Percentiles rank a stretch among this genome's conserved stretches.
phyloP scores from a whole-genome alignment of 2,329 filamentous ascomycete genomes.

The Cytospora schulzeri region DNA sequence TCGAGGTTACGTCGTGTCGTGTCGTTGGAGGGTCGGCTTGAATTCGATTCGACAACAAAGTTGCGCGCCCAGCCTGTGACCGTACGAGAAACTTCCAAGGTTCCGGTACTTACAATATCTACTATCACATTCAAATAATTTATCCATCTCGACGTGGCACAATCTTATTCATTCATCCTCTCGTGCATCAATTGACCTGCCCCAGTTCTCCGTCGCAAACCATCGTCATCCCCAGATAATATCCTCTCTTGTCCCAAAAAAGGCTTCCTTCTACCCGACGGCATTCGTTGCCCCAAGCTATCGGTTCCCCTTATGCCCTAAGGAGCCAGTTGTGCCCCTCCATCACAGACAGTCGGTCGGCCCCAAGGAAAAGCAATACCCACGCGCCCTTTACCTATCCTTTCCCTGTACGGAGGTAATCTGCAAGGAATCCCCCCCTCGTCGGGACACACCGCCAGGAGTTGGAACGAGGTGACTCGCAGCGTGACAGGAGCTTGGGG shows the following conservation, averaged over 20 bases:
- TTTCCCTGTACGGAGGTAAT: conserved; percentile 11
- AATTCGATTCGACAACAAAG: neutral
- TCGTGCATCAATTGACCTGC: conserved; percentile 10
- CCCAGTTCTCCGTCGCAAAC: neutral
- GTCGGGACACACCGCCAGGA: conserved; percentile 11
- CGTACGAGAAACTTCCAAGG: neutral
- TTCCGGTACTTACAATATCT: too few relatives aligned
- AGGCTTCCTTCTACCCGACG: neutral
- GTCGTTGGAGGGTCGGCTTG: neutral
- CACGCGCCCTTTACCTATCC: conserved; percentile 2
- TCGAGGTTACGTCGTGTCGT: neutral
- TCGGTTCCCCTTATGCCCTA: neutral
- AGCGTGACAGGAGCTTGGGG: conserved; percentile 1
- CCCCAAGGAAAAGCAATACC: conserved; percentile 16
- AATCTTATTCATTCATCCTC: conserved; percentile 18
- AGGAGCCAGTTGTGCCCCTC: neutral
- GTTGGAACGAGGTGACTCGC: conserved; percentile 1
- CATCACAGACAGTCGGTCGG: conserved; percentile 12
- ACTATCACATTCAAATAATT: conserved; percentile 1
- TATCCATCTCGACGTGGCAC: conserved; percentile 21
- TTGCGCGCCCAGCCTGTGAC: neutral
- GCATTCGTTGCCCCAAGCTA: neutral
- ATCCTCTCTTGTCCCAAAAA: neutral
- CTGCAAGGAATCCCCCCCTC: conserved; percentile 12
- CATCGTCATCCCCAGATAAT: neutral